Evolutionary conservation across 306 rosid genomes (phyloP), one percentile per base, ranked within the genome.

Genomic region (Castanospermum australe): DNA sequence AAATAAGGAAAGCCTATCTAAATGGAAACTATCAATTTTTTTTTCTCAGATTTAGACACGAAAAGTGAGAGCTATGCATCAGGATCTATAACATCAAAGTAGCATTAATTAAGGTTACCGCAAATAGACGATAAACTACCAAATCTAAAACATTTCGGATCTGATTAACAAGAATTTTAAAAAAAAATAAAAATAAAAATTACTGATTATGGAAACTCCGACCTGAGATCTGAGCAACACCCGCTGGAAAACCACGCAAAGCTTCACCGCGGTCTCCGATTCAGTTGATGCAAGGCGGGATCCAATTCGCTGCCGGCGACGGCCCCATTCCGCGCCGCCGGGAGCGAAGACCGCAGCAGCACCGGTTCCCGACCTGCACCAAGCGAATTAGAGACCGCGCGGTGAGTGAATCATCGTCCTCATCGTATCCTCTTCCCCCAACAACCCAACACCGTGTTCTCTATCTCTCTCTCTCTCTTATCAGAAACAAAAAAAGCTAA

Each of bases 281-380:
- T 92, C 97, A 92, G 97, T 92, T 92, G 97, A 92, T 90, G 97
- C 97, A 92, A 92, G 94, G 97, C 97, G 97, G 97, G 97, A 92
- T 66, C 97, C 79, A 81, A 83, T 85, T 83, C 85, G 71, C 73
- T 65, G 54, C 57, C 47, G 69, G 54, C 57, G 5, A 51, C 20
- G 10, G 48, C 81, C 15, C 67, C 77, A 54, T 70, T 63, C 0
- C 32, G 47, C 60, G n/a, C n/a, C n/a, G n/a, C n/a, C n/a, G n/a
- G n/a, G n/a, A n/a, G 57, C 85, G 78, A 66, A 51, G 52, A n/a
- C n/a, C n/a, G n/a, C 35, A 52, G 42, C 81, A 39, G 74, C 25
- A 87, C 75, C 86, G 81, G 97, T 89, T 94, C 99, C 99, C 99
- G 99, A 94, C 97, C 99, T 94, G 99, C 99, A 94, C 99, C 99